Evolutionary conservation across 495 filamentous ascomycete species (phyloP), one percentile per base, ranked within the genome.

Genomic region (Xylaria palmicola): DNA sequence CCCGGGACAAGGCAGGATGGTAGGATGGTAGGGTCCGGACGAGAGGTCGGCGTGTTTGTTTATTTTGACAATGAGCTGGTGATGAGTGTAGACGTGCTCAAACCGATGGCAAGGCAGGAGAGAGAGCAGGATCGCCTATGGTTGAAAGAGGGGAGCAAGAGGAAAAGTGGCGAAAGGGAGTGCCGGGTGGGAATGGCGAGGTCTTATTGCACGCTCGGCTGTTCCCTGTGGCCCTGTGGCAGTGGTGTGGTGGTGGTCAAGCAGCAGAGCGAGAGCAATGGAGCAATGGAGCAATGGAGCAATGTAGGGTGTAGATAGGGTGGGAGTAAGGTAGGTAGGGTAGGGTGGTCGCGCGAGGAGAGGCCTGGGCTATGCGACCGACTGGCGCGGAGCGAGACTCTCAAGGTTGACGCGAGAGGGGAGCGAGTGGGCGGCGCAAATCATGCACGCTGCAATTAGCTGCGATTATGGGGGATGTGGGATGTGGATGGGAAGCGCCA

Each of bases 401-500:
- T 30, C 39, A 19, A 53, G 44, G 10, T 39, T 36, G 62, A 59
- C 60, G 51, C 30, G 60, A 62, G 47, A 48, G 59, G 30, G 22
- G 60, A 55, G 71, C 56, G 68, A 47, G 53, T 66, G 45, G 48
- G 62, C 68, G 71, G 69, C 64, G 67, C 62, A 62, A 62, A 62
- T 59, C 17, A 59, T 71, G 68, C 63, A 66, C 36, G 63, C 57
- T 39, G 57, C 65, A 51, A 66, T 65, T 65, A 63, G 62, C 62
- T n/a, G n/a, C n/a, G n/a, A n/a, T n/a, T n/a, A n/a, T n/a, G n/a
- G n/a, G n/a, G n/a, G n/a, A n/a, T n/a, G n/a, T n/a, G n/a, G n/a
- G n/a, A n/a, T n/a, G n/a, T n/a, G n/a, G n/a, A n/a, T n/a, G 67
- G 62, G 68, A 67, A 72, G 68, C 72, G 70, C 61, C 63, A 60